phyloP scores from a whole-genome alignment of 495 filamentous ascomycete species.

The Evansstolkia leycettana region DNA sequence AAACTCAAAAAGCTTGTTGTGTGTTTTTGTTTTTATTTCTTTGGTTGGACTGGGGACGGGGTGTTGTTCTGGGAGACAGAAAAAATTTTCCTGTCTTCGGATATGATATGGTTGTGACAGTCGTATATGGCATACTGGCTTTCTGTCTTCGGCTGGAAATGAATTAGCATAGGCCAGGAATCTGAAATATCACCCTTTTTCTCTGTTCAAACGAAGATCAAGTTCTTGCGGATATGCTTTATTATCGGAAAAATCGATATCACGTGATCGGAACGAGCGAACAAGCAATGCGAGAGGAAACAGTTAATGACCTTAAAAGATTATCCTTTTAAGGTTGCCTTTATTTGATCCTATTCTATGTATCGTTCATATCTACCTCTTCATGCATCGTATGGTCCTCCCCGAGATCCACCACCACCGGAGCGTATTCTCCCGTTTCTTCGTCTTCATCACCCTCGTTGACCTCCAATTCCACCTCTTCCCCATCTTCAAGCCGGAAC shows the following conservation, averaged over 20 bases:
- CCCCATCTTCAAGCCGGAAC: conserved; percentile 62
- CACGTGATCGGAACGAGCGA: not conserved
- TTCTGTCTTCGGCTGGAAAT: conserved; percentile 8
- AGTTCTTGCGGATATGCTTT: too few relatives aligned
- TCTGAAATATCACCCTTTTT: conserved; percentile 19
- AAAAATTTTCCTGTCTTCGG: not conserved
- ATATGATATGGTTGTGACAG: conserved; percentile 11
- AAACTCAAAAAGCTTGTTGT: conserved; percentile 10
- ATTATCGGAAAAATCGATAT: not conserved
- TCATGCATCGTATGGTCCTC: not conserved
- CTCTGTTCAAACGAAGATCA: conserved; percentile 4
- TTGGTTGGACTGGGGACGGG: conserved; percentile 5
- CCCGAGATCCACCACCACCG: conserved; percentile 61
- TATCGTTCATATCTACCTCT: not conserved
- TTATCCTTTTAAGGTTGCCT: not conserved
- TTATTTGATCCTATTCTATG: not conserved
- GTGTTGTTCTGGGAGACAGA: not conserved
- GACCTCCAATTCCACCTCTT: conserved; percentile 68
- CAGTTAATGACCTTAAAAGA: too few relatives aligned
- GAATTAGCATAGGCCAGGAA: conserved; percentile 24
- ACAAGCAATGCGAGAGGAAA: too few relatives aligned
- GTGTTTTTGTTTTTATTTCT: conserved; percentile 1
- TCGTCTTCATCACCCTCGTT: conserved; percentile 81
- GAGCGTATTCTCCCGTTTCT: conserved; percentile 77
- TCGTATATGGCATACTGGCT: conserved; percentile 12